Evolutionary conservation across 163 green algal species (phyloP), one percentile per base, ranked within the genome.

Genomic region (Chlamydomonas reinhardtii): DNA sequence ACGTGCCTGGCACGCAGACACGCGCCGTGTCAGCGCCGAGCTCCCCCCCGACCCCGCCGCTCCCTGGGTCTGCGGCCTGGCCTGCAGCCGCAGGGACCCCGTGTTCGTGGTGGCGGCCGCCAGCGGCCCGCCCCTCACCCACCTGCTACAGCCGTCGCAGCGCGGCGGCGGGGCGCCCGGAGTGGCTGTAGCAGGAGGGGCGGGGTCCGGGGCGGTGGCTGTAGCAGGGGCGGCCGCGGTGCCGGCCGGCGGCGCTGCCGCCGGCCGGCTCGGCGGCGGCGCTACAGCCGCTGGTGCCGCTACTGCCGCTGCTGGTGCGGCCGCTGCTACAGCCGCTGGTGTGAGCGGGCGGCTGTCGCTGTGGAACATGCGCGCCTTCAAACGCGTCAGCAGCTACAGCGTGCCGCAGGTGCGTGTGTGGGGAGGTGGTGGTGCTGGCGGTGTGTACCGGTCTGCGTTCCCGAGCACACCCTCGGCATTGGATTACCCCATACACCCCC

Each of bases 1-100:
- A 25, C 85, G 91, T 1, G 90, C 81, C 15, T 95, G 93, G 93
- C 93, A 95, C 52, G 76, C 90, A 16, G 91, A 95, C 89, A 94
- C 88, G 27, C 92, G 92, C 29, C 85, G 88, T 52, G 89, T 93
- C 52, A 76, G 91, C 5, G 80, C 82, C 2, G 88, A 94, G 29
- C 68, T 94, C 29, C 74, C 82, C 9, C 82, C 79, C 12, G 90
- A 94, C 69, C 37, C 76, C 0, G 56, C 77, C 22, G 83, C 52
- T 25, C 82, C 86, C 0, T 70, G 84, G 31, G 91, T 95, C 22
- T 72, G 80, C 31, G 77, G 87, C 31, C 66, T 94, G 61, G 89
- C 89, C 27, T 88, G 80, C 74, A 91, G 86, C 32, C 89, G 90
- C 16, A 80, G 76, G 35, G 91, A 94, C 20, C 88, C 92, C 39